Conservation (phyloP, 2,329 filamentous ascomycete genomes). For the Fusarium stilboides region DNA sequence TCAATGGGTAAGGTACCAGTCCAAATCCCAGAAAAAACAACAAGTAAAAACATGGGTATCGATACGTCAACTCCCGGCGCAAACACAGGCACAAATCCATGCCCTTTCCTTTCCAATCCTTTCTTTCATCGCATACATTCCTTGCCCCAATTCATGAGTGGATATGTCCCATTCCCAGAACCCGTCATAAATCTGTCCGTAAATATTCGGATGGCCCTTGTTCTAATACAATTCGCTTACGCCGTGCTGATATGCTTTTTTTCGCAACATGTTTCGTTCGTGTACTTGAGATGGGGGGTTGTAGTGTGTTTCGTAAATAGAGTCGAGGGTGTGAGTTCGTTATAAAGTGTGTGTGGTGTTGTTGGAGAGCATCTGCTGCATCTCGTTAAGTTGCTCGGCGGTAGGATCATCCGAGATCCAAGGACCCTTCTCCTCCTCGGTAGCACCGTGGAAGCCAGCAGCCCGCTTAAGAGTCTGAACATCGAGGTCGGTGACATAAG, state of each 20-base stretch:
- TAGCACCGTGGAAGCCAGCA: conserved; percentile 85
- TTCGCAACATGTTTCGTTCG: conserved; percentile 40
- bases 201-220: conserved; percentile 26
- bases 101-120: conserved; percentile 21
- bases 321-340: conserved; percentile 10
- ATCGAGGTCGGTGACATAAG: conserved; percentile 94
- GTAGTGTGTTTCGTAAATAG: conserved; percentile 16
- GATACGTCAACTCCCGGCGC: conserved; percentile 50
- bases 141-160: conserved; percentile 22
- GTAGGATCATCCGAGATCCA: conserved; percentile 84
- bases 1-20: conserved; percentile 37
- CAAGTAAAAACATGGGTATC: conserved; percentile 51
- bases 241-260: conserved; percentile 52
- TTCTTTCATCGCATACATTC: conserved; percentile 25
- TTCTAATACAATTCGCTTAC: conserved; percentile 50
- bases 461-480: conserved; percentile 90
- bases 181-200: conserved; percentile 28
- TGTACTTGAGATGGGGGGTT: conserved; percentile 23
- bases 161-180: conserved; percentile 34
- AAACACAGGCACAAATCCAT: conserved; percentile 37
- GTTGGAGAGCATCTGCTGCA: conserved; percentile 66
- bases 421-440: conserved; percentile 87
- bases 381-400: conserved; percentile 71
- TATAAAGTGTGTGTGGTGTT: conserved; percentile 43
- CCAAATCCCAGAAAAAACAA: conserved; percentile 41